A percentile compares a stretch with the other conserved stretches of the same genome.
phyloP scores from a whole-genome alignment of 2,329 filamentous ascomycete genomes.

The Aspergillus melleus region DNA sequence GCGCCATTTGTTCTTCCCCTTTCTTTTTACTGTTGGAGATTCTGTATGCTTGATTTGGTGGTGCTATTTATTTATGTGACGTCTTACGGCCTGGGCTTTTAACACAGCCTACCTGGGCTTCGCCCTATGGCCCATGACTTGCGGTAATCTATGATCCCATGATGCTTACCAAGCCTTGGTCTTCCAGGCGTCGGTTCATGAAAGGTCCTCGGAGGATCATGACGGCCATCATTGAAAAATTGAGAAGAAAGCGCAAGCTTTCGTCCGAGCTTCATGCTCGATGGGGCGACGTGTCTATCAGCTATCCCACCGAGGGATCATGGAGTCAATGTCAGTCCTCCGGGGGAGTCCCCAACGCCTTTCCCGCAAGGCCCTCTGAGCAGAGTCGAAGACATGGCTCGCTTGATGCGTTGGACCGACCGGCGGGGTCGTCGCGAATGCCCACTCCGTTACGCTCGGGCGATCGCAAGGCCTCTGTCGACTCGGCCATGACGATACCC shows the following conservation, averaged over 20 bases:
- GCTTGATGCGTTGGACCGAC: conserved; percentile 10
- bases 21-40: background rate
- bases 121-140: conserved; percentile 1
- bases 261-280: conserved; percentile 40
- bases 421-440: conserved; percentile 6
- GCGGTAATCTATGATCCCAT: conserved; percentile 3
- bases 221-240: conserved; percentile 32
- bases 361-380: conserved; percentile 8
- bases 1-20: background rate
- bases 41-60: background rate
- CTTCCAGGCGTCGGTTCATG: conserved; percentile 22
- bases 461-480: conserved; percentile 10
- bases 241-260: conserved; percentile 35
- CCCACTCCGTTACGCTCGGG: background rate
- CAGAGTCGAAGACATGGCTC: conserved; percentile 16
- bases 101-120: conserved; percentile 3
- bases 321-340: conserved; percentile 41
- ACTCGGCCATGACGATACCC: conserved; percentile 23
- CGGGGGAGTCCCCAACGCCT: conserved; percentile 10
- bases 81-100: background rate
- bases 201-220: conserved; percentile 27
- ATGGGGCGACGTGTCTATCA: conserved; percentile 44
- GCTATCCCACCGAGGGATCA: conserved; percentile 41
- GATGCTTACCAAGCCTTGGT: conserved; percentile 14
- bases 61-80: background rate